Percentiles rank a stretch among this genome's conserved stretches.
These are phyloP conservation scores for Nepenthes mirabilis DNA, from an alignment of 148 eudicot genomes.

Conservation along the genomic window DNA sequence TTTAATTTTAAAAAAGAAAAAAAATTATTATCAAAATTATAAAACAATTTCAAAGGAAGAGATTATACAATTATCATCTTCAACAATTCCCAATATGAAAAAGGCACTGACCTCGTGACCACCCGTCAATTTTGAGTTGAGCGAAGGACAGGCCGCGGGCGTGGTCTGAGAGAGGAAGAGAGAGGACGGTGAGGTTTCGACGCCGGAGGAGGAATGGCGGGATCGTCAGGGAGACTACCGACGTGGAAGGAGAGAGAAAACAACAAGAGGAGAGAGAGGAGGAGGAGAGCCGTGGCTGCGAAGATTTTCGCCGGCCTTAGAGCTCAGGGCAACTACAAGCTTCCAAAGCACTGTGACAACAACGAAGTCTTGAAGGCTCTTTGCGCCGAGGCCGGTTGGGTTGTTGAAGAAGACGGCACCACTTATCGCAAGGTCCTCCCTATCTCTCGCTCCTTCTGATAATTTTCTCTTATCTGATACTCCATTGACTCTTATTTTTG, in stretches of 20 bases:
- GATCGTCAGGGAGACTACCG: slow-evolving; percentile 40
- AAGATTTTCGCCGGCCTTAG: slow-evolving; percentile 55
- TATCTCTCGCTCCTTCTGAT: background rate
- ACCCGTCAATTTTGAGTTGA: background rate
- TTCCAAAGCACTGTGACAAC: slow-evolving; percentile 67
- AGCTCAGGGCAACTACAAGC: slow-evolving; percentile 53
- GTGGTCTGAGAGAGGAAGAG: background rate
- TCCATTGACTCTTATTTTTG: background rate
- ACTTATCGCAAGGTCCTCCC: slow-evolving; percentile 46
- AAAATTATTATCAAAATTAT: no score
- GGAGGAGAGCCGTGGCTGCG: slow-evolving; percentile 52
- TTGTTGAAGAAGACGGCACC: slow-evolving; percentile 62
- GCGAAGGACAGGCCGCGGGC: background rate
- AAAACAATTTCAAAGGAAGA: no score
- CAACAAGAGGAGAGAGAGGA: slow-evolving; percentile 53
- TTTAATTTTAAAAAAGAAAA: no score
- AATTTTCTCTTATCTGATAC: background rate
- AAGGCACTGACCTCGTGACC: no score
- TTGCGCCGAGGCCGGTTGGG: slow-evolving; percentile 57
- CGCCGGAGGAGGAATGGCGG: slow-evolving; percentile 18
- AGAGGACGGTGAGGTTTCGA: background rate
- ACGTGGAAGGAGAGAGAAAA: slow-evolving; percentile 71
- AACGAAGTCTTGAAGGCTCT: slow-evolving; percentile 62
- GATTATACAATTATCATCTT: no score
- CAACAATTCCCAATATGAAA: no score